Evolutionary conservation across 768 basidiomycete species (phyloP).

Genomic region (Melanogaster broomeanus): DNA sequence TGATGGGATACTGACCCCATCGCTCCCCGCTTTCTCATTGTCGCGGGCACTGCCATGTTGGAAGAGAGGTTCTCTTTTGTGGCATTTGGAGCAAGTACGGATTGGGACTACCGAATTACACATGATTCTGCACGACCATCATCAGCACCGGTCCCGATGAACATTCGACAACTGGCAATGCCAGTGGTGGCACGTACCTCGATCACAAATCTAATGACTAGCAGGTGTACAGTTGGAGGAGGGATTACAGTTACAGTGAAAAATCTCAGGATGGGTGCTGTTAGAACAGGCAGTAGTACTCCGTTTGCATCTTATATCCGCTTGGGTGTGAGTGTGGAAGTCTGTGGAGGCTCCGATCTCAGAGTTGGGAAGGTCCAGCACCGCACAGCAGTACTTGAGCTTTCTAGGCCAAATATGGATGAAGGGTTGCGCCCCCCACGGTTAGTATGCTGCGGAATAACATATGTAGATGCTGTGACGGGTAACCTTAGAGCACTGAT

Average conservation of each 20-base stretch:
- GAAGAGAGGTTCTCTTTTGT: constrained; percentile 27
- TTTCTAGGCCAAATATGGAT: constrained; percentile 12
- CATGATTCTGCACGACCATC: constrained; percentile 18
- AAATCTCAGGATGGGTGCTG: neutral
- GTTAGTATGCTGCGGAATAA: too few species aligned
- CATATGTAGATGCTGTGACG: too few species aligned
- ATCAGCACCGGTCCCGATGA: neutral
- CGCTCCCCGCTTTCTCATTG: constrained; percentile 17
- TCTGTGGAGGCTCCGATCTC: constrained; percentile 3
- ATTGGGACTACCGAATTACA: constrained; percentile 32
- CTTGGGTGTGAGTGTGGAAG: neutral
- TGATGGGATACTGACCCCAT: constrained; percentile 15
- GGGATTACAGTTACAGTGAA: neutral
- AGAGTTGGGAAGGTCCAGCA: too few species aligned
- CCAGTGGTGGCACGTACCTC: neutral
- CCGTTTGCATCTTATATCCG: neutral
- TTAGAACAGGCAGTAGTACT: neutral
- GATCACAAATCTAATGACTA: neutral
- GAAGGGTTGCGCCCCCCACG: too few species aligned
- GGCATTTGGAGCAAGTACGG: constrained; percentile 33
- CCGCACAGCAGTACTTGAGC: constrained; percentile 9
- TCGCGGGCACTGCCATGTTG: constrained; percentile 10
- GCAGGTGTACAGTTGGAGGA: neutral
- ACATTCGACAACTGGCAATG: too few species aligned
- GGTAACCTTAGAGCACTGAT: too few species aligned